Evolutionary conservation across 2,329 filamentous ascomycete species (phyloP), one percentile per base, ranked within the genome.

Genomic region (Fusarium paranaense): DNA sequence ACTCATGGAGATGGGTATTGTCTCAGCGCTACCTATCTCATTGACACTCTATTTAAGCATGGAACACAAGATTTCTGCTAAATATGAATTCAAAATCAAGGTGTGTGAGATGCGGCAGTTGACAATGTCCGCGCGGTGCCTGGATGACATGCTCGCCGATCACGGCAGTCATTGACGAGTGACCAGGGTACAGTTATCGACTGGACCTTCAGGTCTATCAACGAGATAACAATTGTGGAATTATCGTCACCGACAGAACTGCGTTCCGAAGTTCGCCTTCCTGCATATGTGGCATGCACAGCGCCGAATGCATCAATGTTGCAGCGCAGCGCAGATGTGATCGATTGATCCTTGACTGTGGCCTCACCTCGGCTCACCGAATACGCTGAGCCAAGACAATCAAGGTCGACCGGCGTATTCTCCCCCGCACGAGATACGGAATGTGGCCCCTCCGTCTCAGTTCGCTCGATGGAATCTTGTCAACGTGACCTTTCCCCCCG

Each of bases 331-430:
- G 10, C n/a, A 20, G 22, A 50, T n/a, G 45, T 50, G 45, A n/a
- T 50, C 13, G 18, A 18, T 30, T 27, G 5, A 18, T 16, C 16
- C 37, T 68, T 52, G 47, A 6, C 13, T 54, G 47, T 57, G 58
- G 64, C 40, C 62, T 75, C 72, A 75, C 69, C 72, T 74, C 69
- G 18, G 56, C 60, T 72, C 69, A 75, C 72, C 72, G 71, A 66
- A 18, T 37, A 54, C 22, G 37, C 20, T 25, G 50, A 27, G 45
- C 42, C 42, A 62, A 62, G 40, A 50, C 59, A 37, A 35, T 20
- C 32, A n/a, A 50, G 18, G 47, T 30, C 25, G 47, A 30, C 47
- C 6, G 47, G 47, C 47, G 47, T 52, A 52, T 52, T 52, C 25
- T 16, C 37, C 58, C 58, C 58, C 58, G 58, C 60, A 38, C 32